Percentiles rank a stretch among this genome's conserved stretches.
Conservation (phyloP, 2,329 filamentous ascomycete genomes). For the Fusarium hostae region DNA sequence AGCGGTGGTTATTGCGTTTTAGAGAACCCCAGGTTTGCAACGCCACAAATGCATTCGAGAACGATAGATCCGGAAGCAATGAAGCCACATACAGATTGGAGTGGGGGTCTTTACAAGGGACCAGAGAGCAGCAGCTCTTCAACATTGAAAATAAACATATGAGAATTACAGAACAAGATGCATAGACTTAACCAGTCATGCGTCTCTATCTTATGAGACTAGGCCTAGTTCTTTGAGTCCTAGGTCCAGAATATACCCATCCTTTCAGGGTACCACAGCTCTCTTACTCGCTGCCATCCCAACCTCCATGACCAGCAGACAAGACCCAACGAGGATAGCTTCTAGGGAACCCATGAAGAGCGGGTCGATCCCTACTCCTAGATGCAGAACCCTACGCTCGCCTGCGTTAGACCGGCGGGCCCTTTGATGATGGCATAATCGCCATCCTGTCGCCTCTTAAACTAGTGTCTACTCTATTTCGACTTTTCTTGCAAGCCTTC, state of each 20-base stretch:
- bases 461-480: slow-evolving; percentile 27
- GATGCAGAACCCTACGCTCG: slow-evolving; percentile 26
- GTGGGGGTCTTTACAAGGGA: slow-evolving; percentile 13
- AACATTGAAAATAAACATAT: background rate
- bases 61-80: background rate
- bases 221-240: background rate
- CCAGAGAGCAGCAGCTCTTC: background rate
- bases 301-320: slow-evolving; percentile 21
- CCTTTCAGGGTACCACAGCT: slow-evolving; percentile 5
- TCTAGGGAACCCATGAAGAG: slow-evolving; percentile 21
- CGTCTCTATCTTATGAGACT: background rate
- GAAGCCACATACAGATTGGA: slow-evolving; percentile 14
- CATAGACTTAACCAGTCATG: background rate
- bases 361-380: slow-evolving; percentile 39
- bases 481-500: slow-evolving; percentile 24
- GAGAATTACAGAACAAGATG: background rate
- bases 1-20: slow-evolving; percentile 37
- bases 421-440: slow-evolving; percentile 43
- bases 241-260: slow-evolving; percentile 8
- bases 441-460: slow-evolving; percentile 18
- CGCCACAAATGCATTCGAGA: slow-evolving; percentile 27
- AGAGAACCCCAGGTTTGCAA: slow-evolving; percentile 16
- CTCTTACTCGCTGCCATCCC: slow-evolving; percentile 11
- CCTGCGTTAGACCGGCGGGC: slow-evolving; percentile 42
- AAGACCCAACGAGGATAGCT: slow-evolving; percentile 25